Evolutionary conservation across 768 basidiomycete species (phyloP).

Genomic region (Lenzites betulinus): DNA sequence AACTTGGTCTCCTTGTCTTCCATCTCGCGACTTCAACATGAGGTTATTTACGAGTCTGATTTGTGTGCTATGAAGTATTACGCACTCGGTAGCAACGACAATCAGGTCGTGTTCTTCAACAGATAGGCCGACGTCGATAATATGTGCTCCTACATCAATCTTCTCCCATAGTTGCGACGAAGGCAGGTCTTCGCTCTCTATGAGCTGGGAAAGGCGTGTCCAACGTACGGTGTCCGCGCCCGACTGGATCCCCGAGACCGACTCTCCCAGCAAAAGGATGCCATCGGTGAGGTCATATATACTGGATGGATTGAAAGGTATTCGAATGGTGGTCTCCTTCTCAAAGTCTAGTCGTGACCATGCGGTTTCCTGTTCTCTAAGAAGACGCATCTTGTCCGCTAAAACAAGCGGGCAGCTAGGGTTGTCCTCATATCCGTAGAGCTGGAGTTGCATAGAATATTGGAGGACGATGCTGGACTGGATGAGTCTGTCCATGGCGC

Average conservation of each 20-base stretch:
- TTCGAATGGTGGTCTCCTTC: slow-evolving; percentile 6
- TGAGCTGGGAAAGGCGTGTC: slow-evolving; percentile 5
- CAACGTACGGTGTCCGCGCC: slow-evolving; percentile 18
- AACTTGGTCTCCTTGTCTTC: slow-evolving; percentile 14
- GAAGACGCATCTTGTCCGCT: slow-evolving; percentile 18
- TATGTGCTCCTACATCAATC: slow-evolving; percentile 22
- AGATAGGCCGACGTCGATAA: slow-evolving; percentile 27
- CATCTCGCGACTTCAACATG: slow-evolving; percentile 9
- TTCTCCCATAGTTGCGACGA: slow-evolving; percentile 9
- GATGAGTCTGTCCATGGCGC: slow-evolving; percentile 18
- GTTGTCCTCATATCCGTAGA: slow-evolving; percentile 21
- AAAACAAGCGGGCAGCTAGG: slow-evolving; percentile 12
- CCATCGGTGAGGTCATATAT: slow-evolving; percentile 32
- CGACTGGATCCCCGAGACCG: slow-evolving; percentile 6
- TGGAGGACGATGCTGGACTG: slow-evolving; percentile 17
- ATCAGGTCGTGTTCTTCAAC: slow-evolving; percentile 30
- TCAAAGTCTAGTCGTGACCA: slow-evolving; percentile 22
- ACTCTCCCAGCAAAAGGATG: slow-evolving; percentile 27
- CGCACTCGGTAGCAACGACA: slow-evolving; percentile 27
- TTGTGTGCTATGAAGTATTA: background rate
- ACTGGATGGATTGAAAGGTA: slow-evolving; percentile 22
- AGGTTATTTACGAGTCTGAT: background rate
- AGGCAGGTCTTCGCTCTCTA: background rate
- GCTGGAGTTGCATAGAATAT: slow-evolving; percentile 22
- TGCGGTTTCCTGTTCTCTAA: slow-evolving; percentile 13